Percentiles rank a stretch among this genome's conserved stretches.
Conservation (phyloP, 768 basidiomycete species). For the Leccinum subtestaceum region DNA sequence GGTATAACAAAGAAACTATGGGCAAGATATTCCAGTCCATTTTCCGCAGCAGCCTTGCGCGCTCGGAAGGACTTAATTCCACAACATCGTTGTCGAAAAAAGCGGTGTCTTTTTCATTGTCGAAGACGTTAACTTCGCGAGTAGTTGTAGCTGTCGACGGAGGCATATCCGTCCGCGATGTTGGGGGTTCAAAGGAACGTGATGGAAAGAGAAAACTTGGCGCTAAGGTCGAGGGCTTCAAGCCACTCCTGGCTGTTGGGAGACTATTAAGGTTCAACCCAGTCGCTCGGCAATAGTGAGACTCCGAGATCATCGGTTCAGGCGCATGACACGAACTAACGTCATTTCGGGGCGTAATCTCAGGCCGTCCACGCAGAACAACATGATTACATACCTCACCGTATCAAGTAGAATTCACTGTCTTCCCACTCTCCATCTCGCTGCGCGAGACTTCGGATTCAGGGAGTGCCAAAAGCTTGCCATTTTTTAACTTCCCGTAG, state of each 20-base stretch:
- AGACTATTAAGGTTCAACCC: background rate
- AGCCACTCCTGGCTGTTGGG: background rate
- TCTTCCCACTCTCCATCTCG: background rate
- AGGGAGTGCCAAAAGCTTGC: background rate
- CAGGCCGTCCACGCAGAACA: background rate
- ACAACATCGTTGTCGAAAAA: background rate
- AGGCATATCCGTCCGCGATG: constrained; percentile 12
- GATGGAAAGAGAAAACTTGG: background rate
- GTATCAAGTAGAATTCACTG: background rate
- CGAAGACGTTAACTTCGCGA: constrained; percentile 3
- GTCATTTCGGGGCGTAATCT: background rate
- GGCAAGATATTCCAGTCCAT: constrained; percentile 45
- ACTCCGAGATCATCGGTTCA: background rate
- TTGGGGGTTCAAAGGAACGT: background rate
- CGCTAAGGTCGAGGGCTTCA: background rate
- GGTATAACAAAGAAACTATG: constrained; percentile 42
- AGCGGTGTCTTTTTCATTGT: constrained; percentile 12
- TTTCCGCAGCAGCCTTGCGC: constrained; percentile 36
- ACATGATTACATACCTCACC: background rate
- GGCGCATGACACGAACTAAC: background rate
- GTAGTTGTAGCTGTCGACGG: constrained; percentile 11
- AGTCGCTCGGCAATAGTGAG: background rate
- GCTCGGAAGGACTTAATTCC: constrained; percentile 20
- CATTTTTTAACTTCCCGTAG: background rate
- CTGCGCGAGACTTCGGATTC: background rate